Evolutionary conservation across 345 rosid species (phyloP), one percentile per base, ranked within the genome.

Genomic region (Ailanthus altissimus): DNA sequence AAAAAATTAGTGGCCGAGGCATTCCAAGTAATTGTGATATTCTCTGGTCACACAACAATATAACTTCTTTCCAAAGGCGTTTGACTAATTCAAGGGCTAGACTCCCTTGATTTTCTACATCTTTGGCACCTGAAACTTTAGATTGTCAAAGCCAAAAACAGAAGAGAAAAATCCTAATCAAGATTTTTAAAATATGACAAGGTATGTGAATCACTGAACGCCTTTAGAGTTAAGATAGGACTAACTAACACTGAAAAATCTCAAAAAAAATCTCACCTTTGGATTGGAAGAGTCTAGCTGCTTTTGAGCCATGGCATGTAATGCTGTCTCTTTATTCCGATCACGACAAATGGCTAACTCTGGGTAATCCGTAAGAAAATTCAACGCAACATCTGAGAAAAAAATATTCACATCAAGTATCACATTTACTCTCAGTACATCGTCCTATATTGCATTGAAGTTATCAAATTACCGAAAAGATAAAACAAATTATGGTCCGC

Each of bases 261-360:
- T 60, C 56, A 0, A 23, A 23, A 16, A 73, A 16, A 38, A 20
- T 75, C 72, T 38, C 38, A 18, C 36, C 11, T 14, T 23, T n/a
- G 65, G 2, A 40, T 28, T n/a, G 14, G 66, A 21, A 16, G 13
- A 28, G 1, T 3, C 47, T 0, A 6, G 20, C 51, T 67, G 47
- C 67, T 75, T 75, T 32, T 11, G 59, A 28, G 82, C 79, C 54
- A 80, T 43, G 26, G 61, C 50, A 40, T 80, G 76, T 36, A 80
- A 70, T 15, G 79, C 82, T 14, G 72, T 80, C 54, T 38, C 43
- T 6, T 25, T 21, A 2, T 23, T 14, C 38, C 28, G 12, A 43
- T 67, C 64, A 13, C 36, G 38, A 12, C 21, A 28, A 51, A 7
- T 28, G 13, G 76, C 75, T 38, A 80, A 16, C 51, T n/a, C 3